These are phyloP conservation scores for Alternaria alternata DNA, from an alignment of 2,329 filamentous ascomycete genomes.

Conservation along the genomic window DNA sequence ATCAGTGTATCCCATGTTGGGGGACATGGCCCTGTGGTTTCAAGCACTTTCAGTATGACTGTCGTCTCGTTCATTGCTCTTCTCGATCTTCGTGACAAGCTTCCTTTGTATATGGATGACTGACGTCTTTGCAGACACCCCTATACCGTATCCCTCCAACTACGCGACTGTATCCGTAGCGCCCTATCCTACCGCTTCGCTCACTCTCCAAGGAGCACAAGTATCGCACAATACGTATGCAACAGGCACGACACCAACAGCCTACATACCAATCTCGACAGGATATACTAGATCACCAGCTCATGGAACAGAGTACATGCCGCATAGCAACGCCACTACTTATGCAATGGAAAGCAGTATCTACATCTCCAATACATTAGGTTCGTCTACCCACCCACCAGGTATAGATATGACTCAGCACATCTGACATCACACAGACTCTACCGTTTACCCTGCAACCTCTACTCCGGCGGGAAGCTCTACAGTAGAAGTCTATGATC, in stretches of 20 bases:
- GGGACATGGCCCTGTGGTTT: neutral
- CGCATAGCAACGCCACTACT: neutral
- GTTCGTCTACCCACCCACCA: neutral
- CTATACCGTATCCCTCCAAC: neutral
- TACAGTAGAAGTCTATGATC: neutral
- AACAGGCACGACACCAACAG: neutral
- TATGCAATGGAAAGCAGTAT: neutral
- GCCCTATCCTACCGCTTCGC: neutral
- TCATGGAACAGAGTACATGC: neutral
- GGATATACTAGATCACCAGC: neutral
- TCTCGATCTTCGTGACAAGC: neutral
- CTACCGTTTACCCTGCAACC: neutral
- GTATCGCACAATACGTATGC: neutral
- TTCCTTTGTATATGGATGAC: neutral
- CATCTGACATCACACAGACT: neutral
- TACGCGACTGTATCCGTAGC: neutral
- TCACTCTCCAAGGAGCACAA: neutral
- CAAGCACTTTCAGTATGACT: neutral
- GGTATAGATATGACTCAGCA: accelerated
- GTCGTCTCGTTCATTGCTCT: neutral
- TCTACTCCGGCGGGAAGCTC: neutral
- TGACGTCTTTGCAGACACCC: neutral
- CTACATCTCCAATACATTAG: neutral
- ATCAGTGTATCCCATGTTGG: neutral
- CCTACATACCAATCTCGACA: neutral